Percentiles rank a stretch among this genome's conserved stretches.
These are phyloP conservation scores for Hemileia vastatrix DNA, from an alignment of 1,284 basidiomycete genomes.

Conservation along the genomic window DNA sequence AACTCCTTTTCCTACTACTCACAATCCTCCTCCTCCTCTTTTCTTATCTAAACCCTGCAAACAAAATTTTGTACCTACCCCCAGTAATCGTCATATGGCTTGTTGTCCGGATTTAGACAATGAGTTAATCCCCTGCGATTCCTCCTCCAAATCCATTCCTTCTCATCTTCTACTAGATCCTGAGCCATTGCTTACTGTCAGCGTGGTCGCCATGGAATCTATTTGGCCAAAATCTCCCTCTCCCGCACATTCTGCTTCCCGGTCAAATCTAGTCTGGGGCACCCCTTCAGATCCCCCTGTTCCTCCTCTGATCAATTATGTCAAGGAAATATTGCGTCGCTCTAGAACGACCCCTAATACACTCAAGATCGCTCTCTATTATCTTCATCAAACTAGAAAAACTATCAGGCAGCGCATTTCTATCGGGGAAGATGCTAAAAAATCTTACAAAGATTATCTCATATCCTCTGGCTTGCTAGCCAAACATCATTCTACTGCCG, in stretches of 20 bases:
- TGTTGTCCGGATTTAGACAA: background rate
- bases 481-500: background rate
- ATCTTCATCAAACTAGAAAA: slow-evolving; percentile 36
- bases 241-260: too few species aligned
- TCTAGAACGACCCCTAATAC: slow-evolving; percentile 35
- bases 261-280: background rate
- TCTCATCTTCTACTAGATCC: background rate
- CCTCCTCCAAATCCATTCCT: background rate
- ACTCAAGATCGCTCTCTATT: slow-evolving; percentile 37
- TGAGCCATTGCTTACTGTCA: slow-evolving; percentile 3
- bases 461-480: too few species aligned
- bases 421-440: slow-evolving; percentile 21
- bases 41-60: background rate
- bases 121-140: background rate
- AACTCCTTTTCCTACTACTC: too few species aligned
- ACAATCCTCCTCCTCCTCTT: background rate
- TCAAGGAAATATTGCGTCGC: slow-evolving; percentile 37
- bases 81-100: slow-evolving; percentile 14
- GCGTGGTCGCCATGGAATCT: slow-evolving; percentile 4
- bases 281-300: background rate
- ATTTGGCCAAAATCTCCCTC: too few species aligned
- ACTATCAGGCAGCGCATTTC: slow-evolving; percentile 29
- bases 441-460: too few species aligned
- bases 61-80: background rate
- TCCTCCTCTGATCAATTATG: background rate